Evolutionary conservation across 2,329 filamentous ascomycete genomes (phyloP).

Genomic region (Myriosclerotinia curreyana): DNA sequence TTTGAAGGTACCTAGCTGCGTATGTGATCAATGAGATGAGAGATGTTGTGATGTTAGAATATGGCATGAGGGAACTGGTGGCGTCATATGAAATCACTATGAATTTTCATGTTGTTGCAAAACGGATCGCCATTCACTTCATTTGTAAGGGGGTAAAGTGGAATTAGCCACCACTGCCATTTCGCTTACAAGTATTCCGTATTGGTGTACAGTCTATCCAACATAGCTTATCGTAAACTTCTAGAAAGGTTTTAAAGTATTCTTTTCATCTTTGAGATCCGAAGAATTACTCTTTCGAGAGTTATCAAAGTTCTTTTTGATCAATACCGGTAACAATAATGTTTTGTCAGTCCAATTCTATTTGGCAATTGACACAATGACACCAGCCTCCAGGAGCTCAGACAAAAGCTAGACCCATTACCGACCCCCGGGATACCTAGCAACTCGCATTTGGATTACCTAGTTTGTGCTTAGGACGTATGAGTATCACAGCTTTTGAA

Average conservation of each 20-base stretch:
- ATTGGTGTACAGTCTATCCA: background rate
- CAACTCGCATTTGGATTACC: slow-evolving; percentile 19
- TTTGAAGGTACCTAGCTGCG: background rate
- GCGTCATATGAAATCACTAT: background rate
- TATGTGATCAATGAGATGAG: background rate
- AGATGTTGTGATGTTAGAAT: background rate
- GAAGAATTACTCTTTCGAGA: background rate
- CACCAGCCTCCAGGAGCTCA: slow-evolving; percentile 7
- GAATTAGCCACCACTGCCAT: background rate
- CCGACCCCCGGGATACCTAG: slow-evolving; percentile 1
- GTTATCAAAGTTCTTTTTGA: background rate
- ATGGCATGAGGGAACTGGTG: background rate
- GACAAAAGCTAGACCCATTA: slow-evolving; percentile 12
- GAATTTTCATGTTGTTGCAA: background rate
- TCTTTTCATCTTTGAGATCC: slow-evolving; percentile 1
- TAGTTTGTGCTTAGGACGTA: slow-evolving; percentile 21
- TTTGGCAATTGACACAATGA: slow-evolving; percentile 13
- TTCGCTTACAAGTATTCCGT: background rate
- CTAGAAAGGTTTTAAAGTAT: slow-evolving; percentile 5
- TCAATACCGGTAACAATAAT: background rate
- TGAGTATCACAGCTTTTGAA: slow-evolving; percentile 21
- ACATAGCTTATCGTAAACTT: slow-evolving; percentile 14
- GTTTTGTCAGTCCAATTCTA: slow-evolving; percentile 4
- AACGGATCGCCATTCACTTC: background rate
- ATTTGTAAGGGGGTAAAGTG: background rate